phyloP scores from a whole-genome alignment of 1,284 basidiomycete genomes.

The Bjerkandera adusta region DNA sequence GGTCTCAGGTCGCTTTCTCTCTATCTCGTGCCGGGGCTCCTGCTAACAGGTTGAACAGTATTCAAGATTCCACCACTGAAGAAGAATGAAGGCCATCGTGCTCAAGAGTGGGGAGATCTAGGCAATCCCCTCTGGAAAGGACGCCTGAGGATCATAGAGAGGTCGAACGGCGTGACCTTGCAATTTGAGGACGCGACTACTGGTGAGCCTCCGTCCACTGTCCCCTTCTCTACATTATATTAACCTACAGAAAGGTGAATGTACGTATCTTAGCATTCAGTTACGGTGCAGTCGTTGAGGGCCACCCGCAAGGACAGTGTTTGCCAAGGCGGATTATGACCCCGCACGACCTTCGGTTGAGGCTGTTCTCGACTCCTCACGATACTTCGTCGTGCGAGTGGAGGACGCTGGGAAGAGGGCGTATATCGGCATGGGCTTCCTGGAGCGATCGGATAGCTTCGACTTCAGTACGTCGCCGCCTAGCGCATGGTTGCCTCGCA shows the following conservation, averaged over 20 bases:
- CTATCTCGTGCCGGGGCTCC: neutral
- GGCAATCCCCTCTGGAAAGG: constrained; percentile 87
- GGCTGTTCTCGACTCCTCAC: constrained; percentile 92
- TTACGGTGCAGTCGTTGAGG: neutral
- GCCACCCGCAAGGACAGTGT: constrained; percentile 50
- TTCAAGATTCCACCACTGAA: constrained; percentile 83
- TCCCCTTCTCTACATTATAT: neutral
- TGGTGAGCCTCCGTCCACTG: constrained; percentile 46
- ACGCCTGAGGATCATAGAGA: constrained; percentile 81
- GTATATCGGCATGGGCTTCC: constrained; percentile 93
- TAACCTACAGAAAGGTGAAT: constrained; percentile 46
- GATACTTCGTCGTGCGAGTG: constrained; percentile 93
- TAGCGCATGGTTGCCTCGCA: neutral
- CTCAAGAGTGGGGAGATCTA: constrained; percentile 85
- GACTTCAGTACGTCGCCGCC: constrained; percentile 74
- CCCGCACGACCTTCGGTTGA: constrained; percentile 84
- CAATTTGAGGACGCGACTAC: constrained; percentile 76
- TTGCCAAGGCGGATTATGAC: constrained; percentile 91
- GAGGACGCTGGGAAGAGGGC: constrained; percentile 87
- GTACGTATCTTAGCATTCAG: constrained; percentile 36
- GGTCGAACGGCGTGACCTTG: constrained; percentile 54
- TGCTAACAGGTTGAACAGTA: constrained; percentile 40
- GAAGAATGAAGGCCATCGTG: constrained; percentile 82
- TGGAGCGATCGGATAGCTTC: constrained; percentile 88
- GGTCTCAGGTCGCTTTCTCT: constrained; percentile 60